Evolutionary conservation across 495 filamentous ascomycete species (phyloP), one percentile per base, ranked within the genome.

Genomic region (Mytilinidion resinicola): DNA sequence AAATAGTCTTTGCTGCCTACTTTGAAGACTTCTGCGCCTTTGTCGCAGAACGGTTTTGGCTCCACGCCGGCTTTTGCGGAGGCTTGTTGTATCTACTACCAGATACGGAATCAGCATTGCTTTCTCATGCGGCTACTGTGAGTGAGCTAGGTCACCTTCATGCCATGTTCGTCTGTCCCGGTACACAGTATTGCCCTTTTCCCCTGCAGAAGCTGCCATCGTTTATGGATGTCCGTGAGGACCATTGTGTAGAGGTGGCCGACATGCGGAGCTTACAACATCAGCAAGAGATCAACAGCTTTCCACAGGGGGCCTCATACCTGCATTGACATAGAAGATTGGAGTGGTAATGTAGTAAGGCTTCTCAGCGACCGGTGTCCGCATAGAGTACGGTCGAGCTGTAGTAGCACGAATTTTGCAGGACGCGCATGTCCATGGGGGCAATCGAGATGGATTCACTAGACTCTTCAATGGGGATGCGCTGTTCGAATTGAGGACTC

Each of bases 241-340:
- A 97, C 77, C 83, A 96, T 89, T 17, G 89, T 89, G 70, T 95
- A 97, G 36, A 98, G 76, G 69, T 98, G 95, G 53, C 93, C 93
- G 65, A 98, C 81, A 76, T 98, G 93, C 49, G 93, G 95, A 42
- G 87, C 90, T 95, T 34, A 41, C 2, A 17, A 51, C 33, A 4
- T 34, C 30, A 49, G 35, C 3, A 21, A 42, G 17, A 7, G 17
- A 9, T 37, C n/a, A n/a, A 53, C n/a, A n/a, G 44, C 3, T 15
- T 19, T 12, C 12, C 36, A 14, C 9, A 14, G 12, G 42, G 3
- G 0, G 21, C 9, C n/a, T 59, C 76, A 63, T 78, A 95, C 91
- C 85, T 20, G 91, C 89, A 80, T 99, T 99, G 72, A 97, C 95
- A 69, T 99, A 99, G 78, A 97, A 99, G 49, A 99, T 99, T 7